Percentiles rank a stretch among this genome's conserved stretches.
Evolutionary conservation across 257 asterid species (phyloP).

Genomic region (Gardenia jasminoides): DNA sequence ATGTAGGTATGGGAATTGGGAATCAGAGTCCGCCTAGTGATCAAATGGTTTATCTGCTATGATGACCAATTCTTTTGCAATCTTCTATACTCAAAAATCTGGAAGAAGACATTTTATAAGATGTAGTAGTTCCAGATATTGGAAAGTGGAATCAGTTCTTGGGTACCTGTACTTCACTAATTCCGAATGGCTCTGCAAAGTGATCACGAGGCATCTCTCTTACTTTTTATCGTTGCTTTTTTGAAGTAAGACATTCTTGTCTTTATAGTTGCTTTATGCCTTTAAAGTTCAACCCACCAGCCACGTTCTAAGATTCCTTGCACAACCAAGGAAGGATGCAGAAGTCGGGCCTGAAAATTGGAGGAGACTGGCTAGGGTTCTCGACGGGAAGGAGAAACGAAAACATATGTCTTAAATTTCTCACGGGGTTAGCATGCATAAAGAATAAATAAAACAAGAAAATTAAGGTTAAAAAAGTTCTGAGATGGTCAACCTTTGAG

Average conservation of each 20-base stretch:
- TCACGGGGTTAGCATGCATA: too few species aligned
- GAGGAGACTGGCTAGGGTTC: too few species aligned
- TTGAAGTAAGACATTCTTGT: slow-evolving; percentile 11
- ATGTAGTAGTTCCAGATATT: neutral
- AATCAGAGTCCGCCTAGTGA: neutral
- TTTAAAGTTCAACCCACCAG: slow-evolving; percentile 2
- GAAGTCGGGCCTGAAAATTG: too few species aligned
- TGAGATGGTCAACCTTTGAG: neutral
- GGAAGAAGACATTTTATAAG: neutral
- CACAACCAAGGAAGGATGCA: too few species aligned
- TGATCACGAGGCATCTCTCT: slow-evolving; percentile 36
- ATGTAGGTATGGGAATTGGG: neutral
- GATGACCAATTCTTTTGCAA: neutral
- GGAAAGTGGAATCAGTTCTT: slow-evolving; percentile 4
- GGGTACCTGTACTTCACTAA: slow-evolving; percentile 7
- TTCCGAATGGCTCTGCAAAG: slow-evolving; percentile 42
- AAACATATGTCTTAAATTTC: too few species aligned
- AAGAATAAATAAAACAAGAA: too few species aligned
- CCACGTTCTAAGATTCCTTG: slow-evolving; percentile 18
- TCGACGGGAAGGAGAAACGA: too few species aligned
- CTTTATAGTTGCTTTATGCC: slow-evolving; percentile 9
- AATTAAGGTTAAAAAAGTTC: too few species aligned
- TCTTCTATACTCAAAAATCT: neutral
- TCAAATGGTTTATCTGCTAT: neutral
- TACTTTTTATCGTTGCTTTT: slow-evolving; percentile 20